These are phyloP conservation scores for Metschnikowia similis DNA, from an alignment of 805 yeast genomes.

Conservation along the genomic window DNA sequence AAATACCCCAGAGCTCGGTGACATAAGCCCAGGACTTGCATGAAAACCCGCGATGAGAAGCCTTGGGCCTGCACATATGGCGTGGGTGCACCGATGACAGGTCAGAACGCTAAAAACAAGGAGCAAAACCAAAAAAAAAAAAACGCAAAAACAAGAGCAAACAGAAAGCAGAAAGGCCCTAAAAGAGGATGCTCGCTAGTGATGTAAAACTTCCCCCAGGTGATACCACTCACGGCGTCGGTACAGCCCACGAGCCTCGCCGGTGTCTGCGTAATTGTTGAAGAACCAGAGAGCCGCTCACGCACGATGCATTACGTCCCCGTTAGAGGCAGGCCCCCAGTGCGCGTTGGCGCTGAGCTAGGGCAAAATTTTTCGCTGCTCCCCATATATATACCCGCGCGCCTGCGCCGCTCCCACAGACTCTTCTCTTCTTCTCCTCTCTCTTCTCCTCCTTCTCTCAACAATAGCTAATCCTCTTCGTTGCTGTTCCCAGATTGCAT, in stretches of 20 bases:
- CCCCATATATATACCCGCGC: slow-evolving; percentile 11
- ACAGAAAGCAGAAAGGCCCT: too few relatives aligned
- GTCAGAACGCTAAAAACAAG: too few relatives aligned
- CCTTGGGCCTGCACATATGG: neutral
- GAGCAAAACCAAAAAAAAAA: too few relatives aligned
- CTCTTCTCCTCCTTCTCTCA: slow-evolving; percentile 37
- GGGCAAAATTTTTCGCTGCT: slow-evolving; percentile 8
- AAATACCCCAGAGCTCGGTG: neutral
- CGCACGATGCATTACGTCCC: slow-evolving; percentile 15
- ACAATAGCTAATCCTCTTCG: slow-evolving; percentile 18
- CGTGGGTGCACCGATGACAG: neutral
- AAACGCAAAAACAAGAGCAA: too few relatives aligned
- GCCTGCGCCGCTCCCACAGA: slow-evolving; percentile 3
- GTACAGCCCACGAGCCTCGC: too few relatives aligned
- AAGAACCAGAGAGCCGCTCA: slow-evolving; percentile 1
- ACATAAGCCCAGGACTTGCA: neutral
- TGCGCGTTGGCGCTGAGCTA: neutral
- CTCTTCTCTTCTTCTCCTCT: slow-evolving; percentile 11
- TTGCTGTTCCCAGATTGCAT: slow-evolving; percentile 19
- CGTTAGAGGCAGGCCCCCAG: slow-evolving; percentile 6
- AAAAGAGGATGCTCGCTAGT: too few relatives aligned
- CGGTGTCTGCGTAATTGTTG: too few relatives aligned
- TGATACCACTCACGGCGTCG: too few relatives aligned
- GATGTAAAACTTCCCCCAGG: too few relatives aligned
- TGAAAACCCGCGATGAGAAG: neutral